Evolutionary conservation across 1,139 yeast genomes (phyloP), one percentile per base, ranked within the genome.

Genomic region (Geotrichum bryndzae): DNA sequence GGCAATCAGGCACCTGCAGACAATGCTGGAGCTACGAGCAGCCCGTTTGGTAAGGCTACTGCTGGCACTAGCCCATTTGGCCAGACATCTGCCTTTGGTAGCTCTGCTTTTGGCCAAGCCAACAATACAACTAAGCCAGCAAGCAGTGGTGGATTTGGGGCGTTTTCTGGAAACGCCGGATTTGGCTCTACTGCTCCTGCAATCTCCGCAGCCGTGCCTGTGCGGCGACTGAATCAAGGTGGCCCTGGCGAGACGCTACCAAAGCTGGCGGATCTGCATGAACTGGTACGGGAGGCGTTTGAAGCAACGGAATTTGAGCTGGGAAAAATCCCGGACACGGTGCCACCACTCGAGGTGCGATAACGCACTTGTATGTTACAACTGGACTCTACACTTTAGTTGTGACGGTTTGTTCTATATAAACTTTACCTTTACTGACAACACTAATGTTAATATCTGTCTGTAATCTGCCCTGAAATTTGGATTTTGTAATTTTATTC

Each of bases 291-390:
- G 13, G 76, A 73, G 6, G 82, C 82, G 23, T 91, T 89, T 70
- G 74, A 78, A 64, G 80, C 84, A 0, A 69, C 73, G 0, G 62
- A 66, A 2, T 91, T 90, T 69, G 73, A 74, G 18, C 72, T 90
- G 31, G 96, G 96, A 0, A 74, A 75, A 31, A 83, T 91, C 0
- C 97, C 97, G 0, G 97, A 89, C 65, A 69, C 83, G 0, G 84
- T 91, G 1, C 97, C 97, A 1, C 96, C 97, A 1, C 57, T 82
- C 15, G 78, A 74, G 56, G 71, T 75, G 57, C 77, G 84, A 62
- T 81, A 67, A 68, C 31, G 58, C 10, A 33, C 15, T 27, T 41
- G 22, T 41, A 41, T n/a, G 23, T 41, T 18, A 41, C 8, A 4
- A 7, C 8, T 15, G 22, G 48, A n/a, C n/a, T n/a, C 33, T 29